phyloP scores from a whole-genome alignment of 2,329 filamentous ascomycete genomes.

The Xylaria sp. region DNA sequence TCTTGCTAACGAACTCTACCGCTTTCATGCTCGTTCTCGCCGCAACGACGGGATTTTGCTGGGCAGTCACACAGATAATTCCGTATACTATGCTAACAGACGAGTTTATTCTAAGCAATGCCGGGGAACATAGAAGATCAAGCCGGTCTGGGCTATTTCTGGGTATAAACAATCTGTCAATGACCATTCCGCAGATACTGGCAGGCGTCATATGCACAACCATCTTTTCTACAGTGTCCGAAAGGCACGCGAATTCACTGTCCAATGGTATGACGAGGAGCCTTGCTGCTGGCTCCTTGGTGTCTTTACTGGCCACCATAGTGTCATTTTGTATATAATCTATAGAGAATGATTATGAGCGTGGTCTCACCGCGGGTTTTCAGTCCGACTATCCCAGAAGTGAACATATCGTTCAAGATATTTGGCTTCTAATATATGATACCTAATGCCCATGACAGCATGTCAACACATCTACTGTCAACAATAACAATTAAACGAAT shows the following conservation, averaged over 20 bases:
- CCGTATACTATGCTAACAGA: slow-evolving; percentile 2
- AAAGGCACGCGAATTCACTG: neutral
- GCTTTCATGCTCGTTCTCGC: neutral
- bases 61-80: slow-evolving; percentile 9
- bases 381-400: neutral
- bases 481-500: neutral
- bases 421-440: neutral
- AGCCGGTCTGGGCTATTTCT: slow-evolving; percentile 5
- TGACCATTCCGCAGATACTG: slow-evolving; percentile 6
- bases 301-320: neutral
- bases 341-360: too few relatives aligned
- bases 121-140: neutral
- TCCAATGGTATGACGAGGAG: slow-evolving; percentile 5
- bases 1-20: neutral
- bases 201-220: slow-evolving; percentile 6
- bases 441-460: neutral
- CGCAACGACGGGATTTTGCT: neutral
- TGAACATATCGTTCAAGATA: neutral
- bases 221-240: slow-evolving; percentile 6
- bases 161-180: slow-evolving; percentile 8
- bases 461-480: too few relatives aligned
- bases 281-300: slow-evolving; percentile 1
- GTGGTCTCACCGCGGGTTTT: neutral
- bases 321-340: slow-evolving; percentile 12
- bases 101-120: neutral